These are phyloP conservation scores for Phytopythium chamaehyphon DNA, from an alignment of 352 stramenopile species.

Conservation along the genomic window DNA sequence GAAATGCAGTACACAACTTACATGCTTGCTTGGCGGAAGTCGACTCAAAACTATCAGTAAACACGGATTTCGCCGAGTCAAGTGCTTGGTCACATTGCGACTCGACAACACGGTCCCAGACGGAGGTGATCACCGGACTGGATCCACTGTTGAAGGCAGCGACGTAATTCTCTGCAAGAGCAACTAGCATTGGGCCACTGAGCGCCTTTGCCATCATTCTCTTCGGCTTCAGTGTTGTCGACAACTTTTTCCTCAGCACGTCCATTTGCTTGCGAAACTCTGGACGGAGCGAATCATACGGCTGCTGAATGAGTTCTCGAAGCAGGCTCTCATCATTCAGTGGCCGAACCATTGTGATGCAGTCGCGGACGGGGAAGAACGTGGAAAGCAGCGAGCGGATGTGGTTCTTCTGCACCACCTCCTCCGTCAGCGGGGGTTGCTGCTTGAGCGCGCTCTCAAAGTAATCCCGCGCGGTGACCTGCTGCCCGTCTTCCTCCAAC, in stretches of 20 bases:
- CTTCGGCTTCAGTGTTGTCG: slow-evolving; percentile 52
- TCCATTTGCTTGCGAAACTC: slow-evolving; percentile 69
- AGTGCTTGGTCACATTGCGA: slow-evolving; percentile 61
- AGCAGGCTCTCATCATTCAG: slow-evolving; percentile 63
- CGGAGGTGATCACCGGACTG: slow-evolving; percentile 72
- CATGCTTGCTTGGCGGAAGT: slow-evolving; percentile 23
- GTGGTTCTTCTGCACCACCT: slow-evolving; percentile 54
- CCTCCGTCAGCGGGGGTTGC: slow-evolving; percentile 35
- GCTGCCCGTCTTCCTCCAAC: slow-evolving; percentile 49
- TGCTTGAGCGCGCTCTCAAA: slow-evolving; percentile 72
- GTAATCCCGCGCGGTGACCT: slow-evolving; percentile 63
- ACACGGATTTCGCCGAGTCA: slow-evolving; percentile 47
- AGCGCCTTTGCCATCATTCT: slow-evolving; percentile 55
- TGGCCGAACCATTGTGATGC: slow-evolving; percentile 73
- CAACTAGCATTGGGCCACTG: slow-evolving; percentile 64
- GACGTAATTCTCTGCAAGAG: slow-evolving; percentile 62
- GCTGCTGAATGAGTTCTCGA: slow-evolving; percentile 43
- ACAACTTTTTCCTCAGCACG: slow-evolving; percentile 51
- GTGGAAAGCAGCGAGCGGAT: slow-evolving; percentile 51
- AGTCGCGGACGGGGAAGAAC: slow-evolving; percentile 77
- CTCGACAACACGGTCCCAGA: slow-evolving; percentile 80
- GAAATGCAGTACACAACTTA: too few relatives aligned
- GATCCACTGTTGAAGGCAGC: slow-evolving; percentile 62
- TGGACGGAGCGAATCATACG: slow-evolving; percentile 47
- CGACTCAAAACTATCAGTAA: slow-evolving; percentile 29